Conservation (phyloP, 345 rosid genomes). For the Triadica sebifera region DNA sequence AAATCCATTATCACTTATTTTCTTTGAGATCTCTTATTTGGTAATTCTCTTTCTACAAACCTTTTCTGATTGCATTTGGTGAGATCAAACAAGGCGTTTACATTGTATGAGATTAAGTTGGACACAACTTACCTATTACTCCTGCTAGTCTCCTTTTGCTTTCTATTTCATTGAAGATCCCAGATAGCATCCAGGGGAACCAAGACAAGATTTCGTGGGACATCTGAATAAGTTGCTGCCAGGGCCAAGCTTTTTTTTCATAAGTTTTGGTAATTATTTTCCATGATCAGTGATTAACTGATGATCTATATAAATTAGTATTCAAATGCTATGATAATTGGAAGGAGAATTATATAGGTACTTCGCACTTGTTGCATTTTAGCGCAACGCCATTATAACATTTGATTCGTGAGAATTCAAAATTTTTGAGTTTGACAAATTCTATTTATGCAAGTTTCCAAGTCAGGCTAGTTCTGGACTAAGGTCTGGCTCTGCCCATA, state of each 20-base stretch:
- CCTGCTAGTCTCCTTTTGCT: too few species aligned
- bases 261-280: neutral
- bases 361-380: neutral
- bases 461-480: slow-evolving; percentile 4
- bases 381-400: neutral
- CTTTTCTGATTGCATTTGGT: neutral
- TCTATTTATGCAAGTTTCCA: neutral
- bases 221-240: too few species aligned
- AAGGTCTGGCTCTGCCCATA: slow-evolving; percentile 9
- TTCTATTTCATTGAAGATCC: too few species aligned
- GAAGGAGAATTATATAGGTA: neutral
- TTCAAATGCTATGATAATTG: neutral
- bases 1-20: slow-evolving; percentile 8
- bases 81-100: neutral
- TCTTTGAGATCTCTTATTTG: neutral
- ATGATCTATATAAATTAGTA: neutral
- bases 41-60: neutral
- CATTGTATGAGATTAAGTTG: neutral
- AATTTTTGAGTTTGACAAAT: neutral
- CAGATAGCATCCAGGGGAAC: too few species aligned
- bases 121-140: neutral
- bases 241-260: too few species aligned
- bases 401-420: neutral
- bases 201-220: too few species aligned
- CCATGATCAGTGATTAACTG: neutral